Evolutionary conservation across 2,329 filamentous ascomycete species (phyloP).

Genomic region (Geosmithia morbida): DNA sequence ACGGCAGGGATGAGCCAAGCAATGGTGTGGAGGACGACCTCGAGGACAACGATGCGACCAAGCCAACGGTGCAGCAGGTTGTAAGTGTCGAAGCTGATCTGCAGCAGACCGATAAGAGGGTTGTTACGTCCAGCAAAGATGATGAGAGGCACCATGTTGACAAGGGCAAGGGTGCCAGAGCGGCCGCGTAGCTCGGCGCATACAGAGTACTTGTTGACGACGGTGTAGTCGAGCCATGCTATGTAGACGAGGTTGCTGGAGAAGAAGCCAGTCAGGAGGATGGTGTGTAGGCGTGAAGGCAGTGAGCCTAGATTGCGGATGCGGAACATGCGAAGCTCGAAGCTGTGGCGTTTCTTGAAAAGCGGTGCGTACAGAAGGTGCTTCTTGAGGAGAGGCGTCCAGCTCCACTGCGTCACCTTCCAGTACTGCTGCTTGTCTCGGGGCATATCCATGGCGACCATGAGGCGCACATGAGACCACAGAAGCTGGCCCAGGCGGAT

Average conservation of each 20-base stretch:
- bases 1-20: conserved; percentile 64
- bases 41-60: conserved; percentile 56
- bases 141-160: conserved; percentile 87
- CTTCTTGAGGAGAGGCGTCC: conserved; percentile 49
- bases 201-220: conserved; percentile 45
- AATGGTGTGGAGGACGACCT: conserved; percentile 53
- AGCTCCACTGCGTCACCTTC: conserved; percentile 39
- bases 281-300: conserved; percentile 47
- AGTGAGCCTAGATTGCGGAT: conserved; percentile 48
- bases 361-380: conserved; percentile 46
- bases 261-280: conserved; percentile 42
- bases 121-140: conserved; percentile 89
- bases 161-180: conserved; percentile 66
- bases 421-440: conserved; percentile 43
- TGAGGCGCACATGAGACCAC: conserved; percentile 42
- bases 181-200: conserved; percentile 75
- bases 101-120: conserved; percentile 65
- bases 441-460: conserved; percentile 40
- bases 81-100: conserved; percentile 92
- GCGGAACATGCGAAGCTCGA: conserved; percentile 47
- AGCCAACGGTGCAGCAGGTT: conserved; percentile 64
- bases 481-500: conserved; percentile 38
- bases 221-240: conserved; percentile 44
- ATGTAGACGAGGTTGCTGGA: conserved; percentile 49
- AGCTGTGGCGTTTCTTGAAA: conserved; percentile 51